Evolutionary conservation across 495 filamentous ascomycete genomes (phyloP).

Genomic region (Daldinia grandis): DNA sequence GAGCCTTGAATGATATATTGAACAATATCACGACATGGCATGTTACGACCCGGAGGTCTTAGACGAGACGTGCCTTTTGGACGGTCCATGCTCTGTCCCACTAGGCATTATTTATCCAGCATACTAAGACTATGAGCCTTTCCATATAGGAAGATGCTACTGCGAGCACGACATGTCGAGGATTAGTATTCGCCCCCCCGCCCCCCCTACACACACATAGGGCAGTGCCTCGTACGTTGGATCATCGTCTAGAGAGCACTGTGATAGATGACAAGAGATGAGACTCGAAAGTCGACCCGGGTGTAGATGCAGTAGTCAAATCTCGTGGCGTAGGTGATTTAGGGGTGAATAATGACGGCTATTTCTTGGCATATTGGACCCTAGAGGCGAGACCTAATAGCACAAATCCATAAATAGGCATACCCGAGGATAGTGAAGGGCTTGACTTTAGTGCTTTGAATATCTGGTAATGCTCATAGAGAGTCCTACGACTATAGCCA

Average conservation of each 20-base stretch:
- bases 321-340: neutral
- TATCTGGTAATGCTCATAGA: too few relatives aligned
- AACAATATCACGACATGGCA: neutral
- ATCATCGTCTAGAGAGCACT: neutral
- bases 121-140: too few relatives aligned
- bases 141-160: too few relatives aligned
- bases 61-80: neutral
- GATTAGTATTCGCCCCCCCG: too few relatives aligned
- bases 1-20: neutral
- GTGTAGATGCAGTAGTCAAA: neutral
- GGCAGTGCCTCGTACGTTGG: neutral
- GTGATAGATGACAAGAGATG: neutral
- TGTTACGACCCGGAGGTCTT: neutral
- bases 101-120: too few relatives aligned
- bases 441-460: too few relatives aligned
- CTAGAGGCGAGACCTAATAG: neutral
- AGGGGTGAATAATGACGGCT: neutral
- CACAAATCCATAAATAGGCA: too few relatives aligned
- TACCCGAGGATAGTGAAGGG: too few relatives aligned
- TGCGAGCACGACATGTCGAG: too few relatives aligned
- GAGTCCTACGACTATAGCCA: too few relatives aligned
- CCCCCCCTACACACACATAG: neutral
- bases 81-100: neutral
- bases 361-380: neutral
- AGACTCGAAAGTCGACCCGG: neutral